Evolutionary conservation across 768 basidiomycete genomes (phyloP).

Genomic region (Tulasnella sp.): DNA sequence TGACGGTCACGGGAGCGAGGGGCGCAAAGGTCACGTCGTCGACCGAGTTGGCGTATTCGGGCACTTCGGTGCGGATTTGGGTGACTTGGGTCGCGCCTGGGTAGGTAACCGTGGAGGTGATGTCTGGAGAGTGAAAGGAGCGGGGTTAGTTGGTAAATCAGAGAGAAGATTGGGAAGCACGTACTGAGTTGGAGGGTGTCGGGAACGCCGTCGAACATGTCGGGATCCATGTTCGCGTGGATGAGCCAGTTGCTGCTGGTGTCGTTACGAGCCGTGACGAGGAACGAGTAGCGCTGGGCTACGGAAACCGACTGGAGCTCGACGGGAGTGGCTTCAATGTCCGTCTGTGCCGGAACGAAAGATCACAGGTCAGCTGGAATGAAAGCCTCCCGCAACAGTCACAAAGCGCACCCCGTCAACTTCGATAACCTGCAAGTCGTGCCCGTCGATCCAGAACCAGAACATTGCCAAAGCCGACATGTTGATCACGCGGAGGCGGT

Average conservation of each 20-base stretch:
- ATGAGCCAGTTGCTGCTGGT: slow-evolving; percentile 81
- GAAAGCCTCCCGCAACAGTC: too few relatives aligned
- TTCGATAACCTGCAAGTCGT: slow-evolving; percentile 82
- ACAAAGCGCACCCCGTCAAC: slow-evolving; percentile 80
- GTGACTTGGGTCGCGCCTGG: slow-evolving; percentile 46
- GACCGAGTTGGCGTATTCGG: slow-evolving; percentile 57
- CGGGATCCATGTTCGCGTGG: slow-evolving; percentile 85
- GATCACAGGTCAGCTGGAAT: slow-evolving; percentile 45
- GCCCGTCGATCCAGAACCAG: slow-evolving; percentile 89
- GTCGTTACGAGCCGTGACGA: slow-evolving; percentile 89
- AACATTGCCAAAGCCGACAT: slow-evolving; percentile 70
- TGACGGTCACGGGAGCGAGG: slow-evolving; percentile 50
- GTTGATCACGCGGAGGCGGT: slow-evolving; percentile 89
- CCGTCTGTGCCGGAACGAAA: slow-evolving; percentile 55
- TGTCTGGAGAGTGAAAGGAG: slow-evolving; percentile 52
- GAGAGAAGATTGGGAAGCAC: too few relatives aligned
- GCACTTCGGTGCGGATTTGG: slow-evolving; percentile 38
- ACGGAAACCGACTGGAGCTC: slow-evolving; percentile 76
- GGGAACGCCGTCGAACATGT: slow-evolving; percentile 52
- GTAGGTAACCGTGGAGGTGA: slow-evolving; percentile 86
- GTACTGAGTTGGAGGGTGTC: slow-evolving; percentile 70
- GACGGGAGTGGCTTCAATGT: slow-evolving; percentile 71
- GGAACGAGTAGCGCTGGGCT: slow-evolving; percentile 91
- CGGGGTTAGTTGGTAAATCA: too few relatives aligned
- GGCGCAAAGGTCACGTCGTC: slow-evolving; percentile 75